Percentiles rank a stretch among this genome's conserved stretches.
phyloP scores from a whole-genome alignment of 2,329 filamentous ascomycete species.

The Epicoccum nigrum region DNA sequence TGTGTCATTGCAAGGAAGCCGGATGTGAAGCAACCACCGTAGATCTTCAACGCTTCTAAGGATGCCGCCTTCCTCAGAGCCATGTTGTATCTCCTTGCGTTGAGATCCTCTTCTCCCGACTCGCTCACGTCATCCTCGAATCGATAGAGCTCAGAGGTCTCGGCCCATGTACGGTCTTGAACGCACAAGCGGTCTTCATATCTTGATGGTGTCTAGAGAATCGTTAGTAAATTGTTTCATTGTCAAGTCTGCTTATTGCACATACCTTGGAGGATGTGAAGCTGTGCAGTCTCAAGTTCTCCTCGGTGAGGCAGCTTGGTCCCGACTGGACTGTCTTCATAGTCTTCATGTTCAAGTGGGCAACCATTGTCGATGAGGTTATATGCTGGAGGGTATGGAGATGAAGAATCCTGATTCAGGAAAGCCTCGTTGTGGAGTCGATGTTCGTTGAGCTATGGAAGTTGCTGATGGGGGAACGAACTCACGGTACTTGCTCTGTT shows the following conservation, averaged over 20 bases:
- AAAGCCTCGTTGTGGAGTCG: neutral
- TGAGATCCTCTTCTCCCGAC: constrained; percentile 31
- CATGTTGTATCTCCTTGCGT: constrained; percentile 24
- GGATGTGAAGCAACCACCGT: constrained; percentile 41
- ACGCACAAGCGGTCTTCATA: constrained; percentile 21
- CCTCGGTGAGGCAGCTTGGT: constrained; percentile 31
- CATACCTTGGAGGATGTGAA: constrained; percentile 32
- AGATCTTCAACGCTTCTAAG: constrained; percentile 40
- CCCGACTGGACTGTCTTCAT: constrained; percentile 9
- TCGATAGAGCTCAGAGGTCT: constrained; percentile 24
- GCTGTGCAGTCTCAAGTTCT: constrained; percentile 42
- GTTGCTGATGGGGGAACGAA: constrained; percentile 2
- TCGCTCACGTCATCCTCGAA: constrained; percentile 27
- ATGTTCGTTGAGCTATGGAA: constrained; percentile 1
- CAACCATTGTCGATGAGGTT: constrained; percentile 16
- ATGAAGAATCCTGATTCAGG: constrained; percentile 8
- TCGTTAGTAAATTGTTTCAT: constrained; percentile 12
- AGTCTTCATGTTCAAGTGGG: constrained; percentile 10
- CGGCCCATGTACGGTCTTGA: constrained; percentile 23
- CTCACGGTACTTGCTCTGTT: constrained; percentile 10
- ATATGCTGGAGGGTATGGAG: constrained; percentile 2
- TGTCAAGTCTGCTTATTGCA: neutral
- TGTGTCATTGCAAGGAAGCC: constrained; percentile 37
- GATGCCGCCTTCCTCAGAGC: constrained; percentile 34
- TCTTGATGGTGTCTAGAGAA: constrained; percentile 13